These are phyloP conservation scores for Penicillium sp. DNA, from an alignment of 2,329 filamentous ascomycete genomes.

Conservation along the genomic window DNA sequence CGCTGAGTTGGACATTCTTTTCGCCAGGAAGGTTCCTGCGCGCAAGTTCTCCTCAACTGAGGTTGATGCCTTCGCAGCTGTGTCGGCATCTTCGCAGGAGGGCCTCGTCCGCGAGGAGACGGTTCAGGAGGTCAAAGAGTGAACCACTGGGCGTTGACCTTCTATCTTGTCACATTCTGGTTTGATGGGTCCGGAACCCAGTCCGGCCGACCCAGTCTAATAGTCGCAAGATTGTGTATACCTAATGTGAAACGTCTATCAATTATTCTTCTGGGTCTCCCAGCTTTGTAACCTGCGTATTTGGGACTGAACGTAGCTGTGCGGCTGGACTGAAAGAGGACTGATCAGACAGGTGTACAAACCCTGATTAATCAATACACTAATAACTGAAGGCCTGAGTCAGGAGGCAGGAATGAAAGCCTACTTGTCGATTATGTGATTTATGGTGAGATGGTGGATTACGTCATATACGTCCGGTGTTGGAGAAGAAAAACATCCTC, in stretches of 20 bases:
- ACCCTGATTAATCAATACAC: too few species aligned
- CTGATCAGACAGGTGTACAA: too few species aligned
- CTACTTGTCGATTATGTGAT: too few species aligned
- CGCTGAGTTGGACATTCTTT: conserved; percentile 44
- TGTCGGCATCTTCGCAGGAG: conserved; percentile 14
- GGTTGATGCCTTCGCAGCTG: conserved; percentile 18
- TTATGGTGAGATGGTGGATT: too few species aligned
- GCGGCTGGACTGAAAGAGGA: too few species aligned
- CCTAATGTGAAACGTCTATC: neutral
- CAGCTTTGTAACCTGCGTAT: neutral
- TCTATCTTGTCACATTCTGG: neutral
- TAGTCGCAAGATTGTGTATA: neutral
- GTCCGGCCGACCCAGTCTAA: neutral
- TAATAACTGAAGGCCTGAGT: too few species aligned
- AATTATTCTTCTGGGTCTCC: neutral
- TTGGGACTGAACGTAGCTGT: too few species aligned
- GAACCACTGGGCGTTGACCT: neutral
- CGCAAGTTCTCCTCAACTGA: conserved; percentile 31
- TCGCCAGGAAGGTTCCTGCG: conserved; percentile 37
- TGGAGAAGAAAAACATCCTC: too few species aligned
- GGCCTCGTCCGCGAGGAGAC: conserved; percentile 14
- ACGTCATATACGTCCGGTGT: too few species aligned
- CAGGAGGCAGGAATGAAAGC: too few species aligned
- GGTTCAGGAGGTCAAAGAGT: conserved; percentile 8
- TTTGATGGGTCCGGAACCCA: too few species aligned